A percentile compares a stretch with the other conserved stretches of the same genome.
Evolutionary conservation across 768 basidiomycete genomes (phyloP).

Genomic region (Termitomyces titanicus): DNA sequence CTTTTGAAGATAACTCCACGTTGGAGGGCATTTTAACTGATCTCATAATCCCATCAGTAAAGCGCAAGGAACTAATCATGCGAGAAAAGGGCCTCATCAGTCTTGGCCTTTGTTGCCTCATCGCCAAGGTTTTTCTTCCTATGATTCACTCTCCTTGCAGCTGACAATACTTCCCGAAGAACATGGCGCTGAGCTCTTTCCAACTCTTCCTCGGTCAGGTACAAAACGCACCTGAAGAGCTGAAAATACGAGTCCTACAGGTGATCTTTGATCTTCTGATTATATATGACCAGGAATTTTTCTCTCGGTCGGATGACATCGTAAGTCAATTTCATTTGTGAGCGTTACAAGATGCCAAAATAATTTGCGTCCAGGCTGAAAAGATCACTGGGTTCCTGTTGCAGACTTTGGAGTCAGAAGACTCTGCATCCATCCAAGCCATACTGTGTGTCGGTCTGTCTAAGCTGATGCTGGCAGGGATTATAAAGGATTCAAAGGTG

Average conservation of each 20-base stretch:
- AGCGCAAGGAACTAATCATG: slow-evolving; percentile 79
- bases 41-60: slow-evolving; percentile 87
- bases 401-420: slow-evolving; percentile 56
- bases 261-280: slow-evolving; percentile 89
- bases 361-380: slow-evolving; percentile 25
- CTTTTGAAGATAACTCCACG: slow-evolving; percentile 76
- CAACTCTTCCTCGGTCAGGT: slow-evolving; percentile 85
- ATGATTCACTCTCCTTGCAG: neutral
- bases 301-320: slow-evolving; percentile 45
- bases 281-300: slow-evolving; percentile 82
- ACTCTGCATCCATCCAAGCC: slow-evolving; percentile 72
- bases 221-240: slow-evolving; percentile 67
- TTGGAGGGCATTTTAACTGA: slow-evolving; percentile 79
- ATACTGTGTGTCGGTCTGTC: slow-evolving; percentile 79
- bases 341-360: neutral
- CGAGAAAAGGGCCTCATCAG: slow-evolving; percentile 79
- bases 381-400: slow-evolving; percentile 45
- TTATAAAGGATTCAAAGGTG: slow-evolving; percentile 76
- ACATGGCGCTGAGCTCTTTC: slow-evolving; percentile 66
- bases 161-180: slow-evolving; percentile 25
- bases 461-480: slow-evolving; percentile 85
- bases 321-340: slow-evolving; percentile 22
- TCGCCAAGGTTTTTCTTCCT: slow-evolving; percentile 57
- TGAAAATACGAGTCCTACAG: slow-evolving; percentile 78
- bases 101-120: slow-evolving; percentile 82